A percentile compares a stretch with the other conserved stretches of the same genome.
phyloP scores from a whole-genome alignment of 371 early-diverging fungal species.

The Umbelopsis sp. region DNA sequence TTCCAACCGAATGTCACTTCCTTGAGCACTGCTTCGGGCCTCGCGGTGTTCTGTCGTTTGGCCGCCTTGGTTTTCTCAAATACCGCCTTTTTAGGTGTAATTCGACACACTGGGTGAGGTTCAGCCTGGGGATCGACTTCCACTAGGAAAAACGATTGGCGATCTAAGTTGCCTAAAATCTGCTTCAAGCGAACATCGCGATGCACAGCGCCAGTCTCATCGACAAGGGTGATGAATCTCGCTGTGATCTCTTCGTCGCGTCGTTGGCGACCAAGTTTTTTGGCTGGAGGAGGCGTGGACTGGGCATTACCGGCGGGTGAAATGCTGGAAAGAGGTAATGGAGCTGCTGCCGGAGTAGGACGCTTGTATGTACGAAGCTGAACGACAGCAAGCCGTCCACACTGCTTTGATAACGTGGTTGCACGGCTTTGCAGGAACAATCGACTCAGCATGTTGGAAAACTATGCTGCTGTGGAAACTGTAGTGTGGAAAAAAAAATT shows the following conservation, averaged over 20 bases:
- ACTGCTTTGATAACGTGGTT: not conserved
- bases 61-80: slow-evolving; percentile 56
- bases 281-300: slow-evolving; percentile 16
- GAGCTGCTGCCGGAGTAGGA: not conserved
- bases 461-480: too few species aligned
- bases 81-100: slow-evolving; percentile 56
- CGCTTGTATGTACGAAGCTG: slow-evolving; percentile 1
- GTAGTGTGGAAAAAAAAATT: not conserved
- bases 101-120: slow-evolving; percentile 57
- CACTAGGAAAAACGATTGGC: slow-evolving; percentile 50
- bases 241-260: slow-evolving; percentile 64
- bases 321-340: not conserved
- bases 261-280: slow-evolving; percentile 35
- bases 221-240: slow-evolving; percentile 52
- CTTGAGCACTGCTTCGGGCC: slow-evolving; percentile 49
- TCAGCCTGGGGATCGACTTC: slow-evolving; percentile 53
- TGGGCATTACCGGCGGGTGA: too few species aligned
- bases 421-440: not conserved
- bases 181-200: slow-evolving; percentile 34
- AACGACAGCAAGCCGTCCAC: not conserved
- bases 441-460: not conserved
- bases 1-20: slow-evolving; percentile 66
- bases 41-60: slow-evolving; percentile 49
- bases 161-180: slow-evolving; percentile 47
- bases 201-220: slow-evolving; percentile 46